These are phyloP conservation scores for Chlorophyllum brunneum DNA, from an alignment of 768 basidiomycete genomes.

Conservation along the genomic window DNA sequence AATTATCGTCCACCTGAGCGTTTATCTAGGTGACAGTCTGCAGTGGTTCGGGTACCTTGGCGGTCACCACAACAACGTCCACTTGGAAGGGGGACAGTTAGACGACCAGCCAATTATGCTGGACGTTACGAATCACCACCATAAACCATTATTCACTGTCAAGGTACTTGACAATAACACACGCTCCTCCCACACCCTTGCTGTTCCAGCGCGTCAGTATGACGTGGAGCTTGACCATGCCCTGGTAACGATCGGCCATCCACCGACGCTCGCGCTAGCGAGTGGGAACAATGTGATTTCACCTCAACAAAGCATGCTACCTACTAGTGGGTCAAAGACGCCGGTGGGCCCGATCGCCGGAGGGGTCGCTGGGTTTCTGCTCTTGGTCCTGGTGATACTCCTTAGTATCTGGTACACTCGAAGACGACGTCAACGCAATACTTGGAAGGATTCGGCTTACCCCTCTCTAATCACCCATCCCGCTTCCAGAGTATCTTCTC, in stretches of 20 bases:
- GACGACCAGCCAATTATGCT: neutral
- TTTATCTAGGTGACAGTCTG: neutral
- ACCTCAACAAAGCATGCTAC: neutral
- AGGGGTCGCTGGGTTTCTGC: neutral
- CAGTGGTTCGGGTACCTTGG: neutral
- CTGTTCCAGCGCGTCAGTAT: neutral
- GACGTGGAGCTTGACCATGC: neutral
- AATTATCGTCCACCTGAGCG: neutral
- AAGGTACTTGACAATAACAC: neutral
- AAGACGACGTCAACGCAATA: neutral
- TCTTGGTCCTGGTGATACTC: neutral
- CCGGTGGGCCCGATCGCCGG: neutral
- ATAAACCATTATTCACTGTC: neutral
- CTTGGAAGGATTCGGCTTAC: conserved; percentile 7
- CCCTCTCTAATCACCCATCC: neutral
- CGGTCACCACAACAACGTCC: neutral
- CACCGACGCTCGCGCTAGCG: neutral
- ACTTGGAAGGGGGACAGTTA: neutral
- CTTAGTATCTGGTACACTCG: neutral
- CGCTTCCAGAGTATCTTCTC: neutral
- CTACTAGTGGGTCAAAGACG: no score
- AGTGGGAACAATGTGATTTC: neutral
- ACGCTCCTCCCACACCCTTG: neutral
- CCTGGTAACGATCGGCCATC: neutral
- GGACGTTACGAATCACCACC: neutral